A percentile compares a stretch with the other conserved stretches of the same genome.
Conservation (phyloP, 2,329 filamentous ascomycete species). For the Xylariaceae sp. region DNA sequence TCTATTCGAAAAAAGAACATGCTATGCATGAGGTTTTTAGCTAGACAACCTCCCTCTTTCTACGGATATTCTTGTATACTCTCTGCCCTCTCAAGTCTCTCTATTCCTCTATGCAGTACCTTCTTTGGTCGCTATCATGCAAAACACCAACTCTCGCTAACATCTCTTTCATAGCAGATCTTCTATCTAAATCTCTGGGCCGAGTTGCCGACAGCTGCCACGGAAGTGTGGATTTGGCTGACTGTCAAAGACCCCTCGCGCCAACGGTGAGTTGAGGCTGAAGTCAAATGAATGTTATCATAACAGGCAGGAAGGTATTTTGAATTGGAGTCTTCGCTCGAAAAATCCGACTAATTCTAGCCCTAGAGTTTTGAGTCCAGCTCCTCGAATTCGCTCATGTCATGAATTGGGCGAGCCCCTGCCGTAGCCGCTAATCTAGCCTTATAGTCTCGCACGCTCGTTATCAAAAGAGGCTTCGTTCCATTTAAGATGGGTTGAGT, state of each 20-base stretch:
- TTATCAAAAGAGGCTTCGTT: constrained; percentile 68
- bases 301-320: not conserved
- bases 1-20: constrained; percentile 1
- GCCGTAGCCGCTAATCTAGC: constrained; percentile 73
- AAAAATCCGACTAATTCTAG: too few relatives aligned
- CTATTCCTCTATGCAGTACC: constrained; percentile 7
- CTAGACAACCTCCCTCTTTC: not conserved
- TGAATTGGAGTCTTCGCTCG: too few relatives aligned
- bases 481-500: constrained; percentile 52
- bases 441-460: constrained; percentile 83
- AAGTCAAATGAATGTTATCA: not conserved
- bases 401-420: constrained; percentile 74
- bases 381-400: constrained; percentile 86
- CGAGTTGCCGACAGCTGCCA: not conserved
- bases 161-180: not conserved
- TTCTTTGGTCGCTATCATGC: not conserved
- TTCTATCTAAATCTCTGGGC: not conserved
- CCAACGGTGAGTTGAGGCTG: not conserved
- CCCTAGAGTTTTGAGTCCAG: constrained; percentile 81
- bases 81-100: not conserved
- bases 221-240: not conserved
- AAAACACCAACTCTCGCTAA: not conserved
- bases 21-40: not conserved
- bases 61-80: not conserved
- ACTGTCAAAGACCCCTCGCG: not conserved